Evolutionary conservation across 2,329 filamentous ascomycete genomes (phyloP).

Genomic region (Exophiala spinifera): DNA sequence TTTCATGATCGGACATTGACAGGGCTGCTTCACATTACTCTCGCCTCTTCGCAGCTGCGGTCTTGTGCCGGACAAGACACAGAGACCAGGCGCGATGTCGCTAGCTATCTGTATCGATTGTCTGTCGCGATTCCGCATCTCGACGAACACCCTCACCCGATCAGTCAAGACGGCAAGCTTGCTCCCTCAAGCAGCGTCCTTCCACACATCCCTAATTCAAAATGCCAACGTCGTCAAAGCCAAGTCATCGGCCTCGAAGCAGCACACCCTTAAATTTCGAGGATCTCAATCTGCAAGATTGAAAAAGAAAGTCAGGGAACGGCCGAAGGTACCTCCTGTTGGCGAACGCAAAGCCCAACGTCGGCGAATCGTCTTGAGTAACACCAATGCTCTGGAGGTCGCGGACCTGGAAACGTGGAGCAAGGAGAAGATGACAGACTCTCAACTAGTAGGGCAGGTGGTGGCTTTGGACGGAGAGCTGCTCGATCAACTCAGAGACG

Average conservation of each 20-base stretch:
- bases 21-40: background rate
- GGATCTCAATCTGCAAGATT: conserved; percentile 42
- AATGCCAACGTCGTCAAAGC: conserved; percentile 49
- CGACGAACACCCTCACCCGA: background rate
- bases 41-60: background rate
- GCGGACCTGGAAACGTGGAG: conserved; percentile 62
- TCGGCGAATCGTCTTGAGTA: conserved; percentile 87
- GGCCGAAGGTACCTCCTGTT: conserved; percentile 58
- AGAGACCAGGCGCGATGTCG: conserved; percentile 12
- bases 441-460: conserved; percentile 62
- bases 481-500: conserved; percentile 75
- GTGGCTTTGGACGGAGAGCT: conserved; percentile 62
- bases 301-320: conserved; percentile 42
- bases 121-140: conserved; percentile 21
- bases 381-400: conserved; percentile 85
- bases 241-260: conserved; percentile 28
- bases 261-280: conserved; percentile 1
- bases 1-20: background rate
- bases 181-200: conserved; percentile 29
- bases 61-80: background rate
- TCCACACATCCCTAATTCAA: conserved; percentile 45
- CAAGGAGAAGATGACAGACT: conserved; percentile 53
- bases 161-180: conserved; percentile 1
- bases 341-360: conserved; percentile 85
- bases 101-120: conserved; percentile 23